phyloP scores from a whole-genome alignment of 257 asterid genomes.

The Buddleja alternifolia region DNA sequence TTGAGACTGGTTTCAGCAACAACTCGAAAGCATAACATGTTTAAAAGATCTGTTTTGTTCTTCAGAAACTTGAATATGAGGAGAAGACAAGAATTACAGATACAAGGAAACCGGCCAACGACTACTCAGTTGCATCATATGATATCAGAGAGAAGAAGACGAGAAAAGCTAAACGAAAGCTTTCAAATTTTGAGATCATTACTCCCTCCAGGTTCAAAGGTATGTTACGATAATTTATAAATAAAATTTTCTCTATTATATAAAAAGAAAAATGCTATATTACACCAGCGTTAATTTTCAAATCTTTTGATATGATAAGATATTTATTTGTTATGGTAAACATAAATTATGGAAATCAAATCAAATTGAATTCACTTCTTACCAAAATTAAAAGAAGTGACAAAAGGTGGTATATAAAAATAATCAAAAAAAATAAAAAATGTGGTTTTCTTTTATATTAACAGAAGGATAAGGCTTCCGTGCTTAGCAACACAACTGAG shows the following conservation, averaged over 20 bases:
- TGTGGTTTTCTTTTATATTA: neutral
- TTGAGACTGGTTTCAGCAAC: slow-evolving; percentile 7
- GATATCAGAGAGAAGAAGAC: slow-evolving; percentile 71
- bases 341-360: too few species aligned
- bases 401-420: too few species aligned
- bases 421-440: too few species aligned
- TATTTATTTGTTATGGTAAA: too few species aligned
- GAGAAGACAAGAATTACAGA: slow-evolving; percentile 31
- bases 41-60: slow-evolving; percentile 55
- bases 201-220: slow-evolving; percentile 84
- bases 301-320: too few species aligned
- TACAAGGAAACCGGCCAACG: slow-evolving; percentile 38
- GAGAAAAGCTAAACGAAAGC: slow-evolving; percentile 72
- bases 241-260: neutral
- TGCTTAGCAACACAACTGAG: slow-evolving; percentile 64
- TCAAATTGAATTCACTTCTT: too few species aligned
- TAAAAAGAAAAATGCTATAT: too few species aligned
- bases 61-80: slow-evolving; percentile 44
- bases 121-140: slow-evolving; percentile 65
- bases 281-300: too few species aligned
- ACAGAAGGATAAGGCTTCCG: slow-evolving; percentile 87
- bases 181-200: slow-evolving; percentile 66
- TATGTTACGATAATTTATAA: slow-evolving; percentile 12
- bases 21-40: slow-evolving; percentile 41
- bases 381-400: too few species aligned